Conservation (phyloP, 2,329 filamentous ascomycete genomes). For the Ophiostoma novo-ulmi region DNA sequence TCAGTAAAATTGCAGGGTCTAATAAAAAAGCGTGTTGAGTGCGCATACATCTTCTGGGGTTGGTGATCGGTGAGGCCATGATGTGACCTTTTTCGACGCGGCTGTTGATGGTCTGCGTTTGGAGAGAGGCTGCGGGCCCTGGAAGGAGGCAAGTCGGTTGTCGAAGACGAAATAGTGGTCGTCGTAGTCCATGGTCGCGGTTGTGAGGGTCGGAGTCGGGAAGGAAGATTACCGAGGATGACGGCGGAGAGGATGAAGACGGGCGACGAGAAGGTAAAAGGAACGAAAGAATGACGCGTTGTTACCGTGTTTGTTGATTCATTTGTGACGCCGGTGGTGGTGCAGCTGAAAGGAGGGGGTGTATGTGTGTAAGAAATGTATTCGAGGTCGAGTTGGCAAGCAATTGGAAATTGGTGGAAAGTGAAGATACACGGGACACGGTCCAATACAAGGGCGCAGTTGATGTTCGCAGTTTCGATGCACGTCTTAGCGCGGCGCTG, state of each 20-base stretch:
- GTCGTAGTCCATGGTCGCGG: slow-evolving; percentile 35
- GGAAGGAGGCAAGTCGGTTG: slow-evolving; percentile 76
- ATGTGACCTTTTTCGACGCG: slow-evolving; percentile 54
- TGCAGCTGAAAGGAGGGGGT: background rate
- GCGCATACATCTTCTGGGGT: slow-evolving; percentile 57
- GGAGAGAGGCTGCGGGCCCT: slow-evolving; percentile 54
- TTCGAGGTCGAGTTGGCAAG: background rate
- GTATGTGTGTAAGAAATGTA: background rate
- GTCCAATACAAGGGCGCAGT: background rate
- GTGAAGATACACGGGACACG: background rate
- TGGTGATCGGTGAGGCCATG: slow-evolving; percentile 75
- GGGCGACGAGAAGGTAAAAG: background rate
- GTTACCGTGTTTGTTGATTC: slow-evolving; percentile 13
- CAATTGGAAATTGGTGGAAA: background rate
- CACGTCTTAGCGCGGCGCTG: background rate
- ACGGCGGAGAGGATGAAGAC: background rate
- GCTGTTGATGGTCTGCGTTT: slow-evolving; percentile 67
- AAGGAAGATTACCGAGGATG: background rate
- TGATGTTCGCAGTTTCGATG: slow-evolving; percentile 17
- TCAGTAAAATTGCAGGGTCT: slow-evolving; percentile 29
- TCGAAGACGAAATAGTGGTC: slow-evolving; percentile 60
- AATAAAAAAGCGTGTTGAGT: slow-evolving; percentile 28
- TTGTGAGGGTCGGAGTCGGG: background rate
- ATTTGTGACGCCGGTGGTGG: background rate
- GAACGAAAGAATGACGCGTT: slow-evolving; percentile 18